A percentile compares a stretch with the other conserved stretches of the same genome.
Conservation (phyloP, 1,139 yeast genomes). For the Candida smagusa region DNA sequence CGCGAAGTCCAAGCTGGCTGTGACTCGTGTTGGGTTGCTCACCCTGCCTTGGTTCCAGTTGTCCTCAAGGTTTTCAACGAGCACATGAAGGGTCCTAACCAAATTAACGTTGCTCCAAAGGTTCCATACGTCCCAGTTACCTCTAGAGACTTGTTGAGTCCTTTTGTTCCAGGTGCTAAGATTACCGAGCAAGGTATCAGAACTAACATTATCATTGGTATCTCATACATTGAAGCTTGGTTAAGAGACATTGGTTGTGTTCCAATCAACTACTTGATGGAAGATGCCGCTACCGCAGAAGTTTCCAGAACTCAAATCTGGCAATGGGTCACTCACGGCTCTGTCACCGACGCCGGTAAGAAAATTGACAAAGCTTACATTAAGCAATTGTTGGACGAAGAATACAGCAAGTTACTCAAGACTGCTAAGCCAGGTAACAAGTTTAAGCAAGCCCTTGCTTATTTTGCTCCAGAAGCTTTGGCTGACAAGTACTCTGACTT, state of each 20-base stretch:
- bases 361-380: conserved; percentile 59
- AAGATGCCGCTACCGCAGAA: conserved; percentile 86
- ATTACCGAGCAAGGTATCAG: conserved; percentile 72
- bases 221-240: conserved; percentile 82
- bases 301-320: conserved; percentile 78
- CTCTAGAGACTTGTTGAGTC: conserved; percentile 68
- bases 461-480: conserved; percentile 63
- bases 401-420: conserved; percentile 52
- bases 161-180: conserved; percentile 63
- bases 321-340: conserved; percentile 82
- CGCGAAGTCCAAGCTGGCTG: conserved; percentile 76
- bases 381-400: conserved; percentile 55
- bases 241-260: conserved; percentile 77
- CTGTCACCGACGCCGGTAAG: conserved; percentile 57
- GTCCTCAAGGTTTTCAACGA: conserved; percentile 76
- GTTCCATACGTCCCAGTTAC: conserved; percentile 48
- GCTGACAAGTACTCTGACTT: conserved; percentile 71
- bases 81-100: conserved; percentile 83
- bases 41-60: conserved; percentile 72
- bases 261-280: conserved; percentile 81
- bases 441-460: conserved; percentile 63
- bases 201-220: conserved; percentile 67
- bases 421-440: conserved; percentile 50
- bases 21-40: conserved; percentile 84
- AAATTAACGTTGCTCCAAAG: conserved; percentile 60